Conservation (phyloP, 345 rosid species). For the Raphanus raphanistrum region DNA sequence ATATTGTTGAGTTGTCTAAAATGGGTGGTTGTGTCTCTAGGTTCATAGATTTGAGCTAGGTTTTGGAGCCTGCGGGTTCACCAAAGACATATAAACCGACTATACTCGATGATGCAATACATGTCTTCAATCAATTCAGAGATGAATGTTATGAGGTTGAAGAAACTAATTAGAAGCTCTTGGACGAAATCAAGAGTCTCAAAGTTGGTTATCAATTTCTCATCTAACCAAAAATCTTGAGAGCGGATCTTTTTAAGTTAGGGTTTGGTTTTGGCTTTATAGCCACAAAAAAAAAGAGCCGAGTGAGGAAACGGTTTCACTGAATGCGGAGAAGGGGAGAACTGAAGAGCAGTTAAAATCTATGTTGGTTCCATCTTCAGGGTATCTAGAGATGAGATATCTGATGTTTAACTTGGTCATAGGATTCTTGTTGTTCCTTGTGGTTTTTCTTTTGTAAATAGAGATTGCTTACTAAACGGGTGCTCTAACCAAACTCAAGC, state of each 20-base stretch:
- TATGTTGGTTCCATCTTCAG: constrained; percentile 32
- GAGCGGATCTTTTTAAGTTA: neutral
- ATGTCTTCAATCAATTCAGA: constrained; percentile 72
- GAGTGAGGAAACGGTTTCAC: constrained; percentile 72
- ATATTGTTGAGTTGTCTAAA: neutral
- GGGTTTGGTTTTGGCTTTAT: neutral
- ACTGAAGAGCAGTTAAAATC: constrained; percentile 45
- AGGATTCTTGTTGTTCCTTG: neutral
- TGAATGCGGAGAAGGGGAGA: constrained; percentile 48
- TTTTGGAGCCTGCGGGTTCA: constrained; percentile 79
- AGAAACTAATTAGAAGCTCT: constrained; percentile 73
- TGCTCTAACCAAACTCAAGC: constrained; percentile 88
- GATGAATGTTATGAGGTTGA: constrained; percentile 62
- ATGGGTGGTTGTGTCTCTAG: constrained; percentile 33
- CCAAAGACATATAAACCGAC: constrained; percentile 79
- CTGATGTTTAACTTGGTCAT: neutral
- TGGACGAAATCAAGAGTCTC: constrained; percentile 71
- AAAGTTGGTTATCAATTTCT: constrained; percentile 51
- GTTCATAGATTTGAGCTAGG: constrained; percentile 72
- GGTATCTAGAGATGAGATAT: neutral
- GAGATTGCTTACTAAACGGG: too few species aligned
- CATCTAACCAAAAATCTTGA: neutral
- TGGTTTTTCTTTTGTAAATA: neutral
- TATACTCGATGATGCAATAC: constrained; percentile 80
- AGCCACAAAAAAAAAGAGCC: constrained; percentile 90